These are phyloP conservation scores for Termitomyces sp. DNA, from an alignment of 768 basidiomycete species.

Conservation along the genomic window DNA sequence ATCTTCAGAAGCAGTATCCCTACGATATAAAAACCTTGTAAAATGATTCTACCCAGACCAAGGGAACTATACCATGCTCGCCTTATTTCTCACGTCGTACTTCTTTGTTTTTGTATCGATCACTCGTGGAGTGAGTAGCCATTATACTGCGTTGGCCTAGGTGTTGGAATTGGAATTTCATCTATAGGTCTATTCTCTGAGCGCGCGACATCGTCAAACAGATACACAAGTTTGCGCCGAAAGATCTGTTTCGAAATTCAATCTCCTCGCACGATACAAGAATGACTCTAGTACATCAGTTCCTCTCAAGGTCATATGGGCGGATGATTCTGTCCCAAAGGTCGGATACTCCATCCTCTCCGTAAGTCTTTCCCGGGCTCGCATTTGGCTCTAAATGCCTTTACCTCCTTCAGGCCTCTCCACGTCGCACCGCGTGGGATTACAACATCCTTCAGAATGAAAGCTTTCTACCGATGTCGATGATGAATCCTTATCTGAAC, in stretches of 20 bases:
- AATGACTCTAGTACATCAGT: not conserved
- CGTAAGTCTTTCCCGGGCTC: not conserved
- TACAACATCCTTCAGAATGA: conserved; percentile 4
- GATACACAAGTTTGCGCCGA: not conserved
- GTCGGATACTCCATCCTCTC: conserved; percentile 10
- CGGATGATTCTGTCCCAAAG: conserved; percentile 3
- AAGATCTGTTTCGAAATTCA: conserved; percentile 3
- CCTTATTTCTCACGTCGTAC: not conserved
- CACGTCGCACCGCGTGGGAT: conserved; percentile 1
- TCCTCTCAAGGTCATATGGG: conserved; percentile 8
- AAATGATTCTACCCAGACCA: no score
- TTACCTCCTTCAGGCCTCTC: not conserved
- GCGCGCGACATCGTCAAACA: not conserved
- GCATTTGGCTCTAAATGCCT: not conserved
- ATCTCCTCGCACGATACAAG: conserved; percentile 8
- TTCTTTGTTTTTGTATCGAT: not conserved
- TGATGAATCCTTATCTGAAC: not conserved
- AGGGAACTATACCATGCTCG: not conserved
- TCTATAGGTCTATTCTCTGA: not conserved
- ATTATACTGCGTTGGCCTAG: not conserved
- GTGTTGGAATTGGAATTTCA: not conserved
- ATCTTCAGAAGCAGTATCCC: no score
- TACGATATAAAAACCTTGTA: no score
- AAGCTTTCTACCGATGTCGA: conserved; percentile 6
- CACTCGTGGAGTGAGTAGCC: no score